These are phyloP conservation scores for Aschersonia sp. DNA, from an alignment of 2,329 filamentous ascomycete genomes.

Conservation along the genomic window DNA sequence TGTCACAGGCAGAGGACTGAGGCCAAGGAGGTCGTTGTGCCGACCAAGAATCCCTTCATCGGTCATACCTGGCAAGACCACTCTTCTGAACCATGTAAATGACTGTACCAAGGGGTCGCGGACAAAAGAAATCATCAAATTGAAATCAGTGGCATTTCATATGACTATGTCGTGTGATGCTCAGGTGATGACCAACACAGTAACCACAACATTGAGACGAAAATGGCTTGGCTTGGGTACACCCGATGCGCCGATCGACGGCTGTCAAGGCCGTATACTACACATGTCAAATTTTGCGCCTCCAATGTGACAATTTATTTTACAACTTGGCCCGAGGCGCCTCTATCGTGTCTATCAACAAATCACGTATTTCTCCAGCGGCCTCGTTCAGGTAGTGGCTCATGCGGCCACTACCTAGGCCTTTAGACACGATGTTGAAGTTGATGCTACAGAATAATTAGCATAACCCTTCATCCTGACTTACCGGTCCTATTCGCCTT, in stretches of 20 bases:
- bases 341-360: slow-evolving; percentile 70
- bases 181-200: no score
- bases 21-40: no score
- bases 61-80: no score
- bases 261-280: neutral
- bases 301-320: neutral
- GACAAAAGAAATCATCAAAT: no score
- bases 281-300: neutral
- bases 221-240: no score
- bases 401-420: slow-evolving; percentile 81
- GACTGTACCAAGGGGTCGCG: neutral
- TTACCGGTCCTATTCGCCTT: neutral
- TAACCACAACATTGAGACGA: no score
- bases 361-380: slow-evolving; percentile 73
- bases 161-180: no score
- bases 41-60: no score
- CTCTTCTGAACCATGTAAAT: neutral
- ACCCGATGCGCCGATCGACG: no score
- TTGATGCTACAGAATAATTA: slow-evolving; percentile 50
- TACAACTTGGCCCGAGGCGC: slow-evolving; percentile 80
- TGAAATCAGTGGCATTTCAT: no score
- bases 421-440: slow-evolving; percentile 96
- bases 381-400: slow-evolving; percentile 93
- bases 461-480: slow-evolving; percentile 1
- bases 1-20: no score